These are phyloP conservation scores for Apiospora marii DNA, from an alignment of 2,329 filamentous ascomycete species.

Conservation along the genomic window DNA sequence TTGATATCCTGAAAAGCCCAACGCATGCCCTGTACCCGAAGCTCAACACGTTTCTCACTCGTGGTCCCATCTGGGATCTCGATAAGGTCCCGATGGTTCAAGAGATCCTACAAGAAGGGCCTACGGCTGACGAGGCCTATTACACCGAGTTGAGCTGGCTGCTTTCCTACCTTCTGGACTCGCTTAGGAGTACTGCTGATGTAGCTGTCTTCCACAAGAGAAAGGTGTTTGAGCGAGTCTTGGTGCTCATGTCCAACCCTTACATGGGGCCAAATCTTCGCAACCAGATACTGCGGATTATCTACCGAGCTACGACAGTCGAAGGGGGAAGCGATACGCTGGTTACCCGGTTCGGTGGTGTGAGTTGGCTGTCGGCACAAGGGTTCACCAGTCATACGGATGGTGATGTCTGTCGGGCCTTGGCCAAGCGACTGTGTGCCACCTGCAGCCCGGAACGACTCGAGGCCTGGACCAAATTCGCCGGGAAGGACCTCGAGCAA, in stretches of 20 bases:
- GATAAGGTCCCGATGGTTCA: constrained; percentile 77
- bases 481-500: not conserved
- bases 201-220: constrained; percentile 41
- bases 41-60: constrained; percentile 83
- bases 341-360: constrained; percentile 43
- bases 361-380: constrained; percentile 41
- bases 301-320: constrained; percentile 40
- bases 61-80: constrained; percentile 77
- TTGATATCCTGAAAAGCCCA: constrained; percentile 77
- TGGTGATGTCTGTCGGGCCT: constrained; percentile 37
- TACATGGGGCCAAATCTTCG: constrained; percentile 40
- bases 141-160: constrained; percentile 45
- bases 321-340: constrained; percentile 43
- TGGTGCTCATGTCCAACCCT: constrained; percentile 44
- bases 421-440: constrained; percentile 39
- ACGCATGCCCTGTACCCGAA: constrained; percentile 86
- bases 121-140: constrained; percentile 44
- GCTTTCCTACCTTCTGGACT: constrained; percentile 41
- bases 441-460: constrained; percentile 43
- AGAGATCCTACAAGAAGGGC: constrained; percentile 62
- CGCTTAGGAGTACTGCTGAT: constrained; percentile 39
- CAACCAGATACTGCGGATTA: constrained; percentile 37
- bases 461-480: constrained; percentile 34
- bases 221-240: constrained; percentile 60
- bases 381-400: constrained; percentile 34